Percentiles rank a stretch among this genome's conserved stretches.
Evolutionary conservation across 495 filamentous ascomycete genomes (phyloP).

Genomic region (Aspergillus bertholletiae): DNA sequence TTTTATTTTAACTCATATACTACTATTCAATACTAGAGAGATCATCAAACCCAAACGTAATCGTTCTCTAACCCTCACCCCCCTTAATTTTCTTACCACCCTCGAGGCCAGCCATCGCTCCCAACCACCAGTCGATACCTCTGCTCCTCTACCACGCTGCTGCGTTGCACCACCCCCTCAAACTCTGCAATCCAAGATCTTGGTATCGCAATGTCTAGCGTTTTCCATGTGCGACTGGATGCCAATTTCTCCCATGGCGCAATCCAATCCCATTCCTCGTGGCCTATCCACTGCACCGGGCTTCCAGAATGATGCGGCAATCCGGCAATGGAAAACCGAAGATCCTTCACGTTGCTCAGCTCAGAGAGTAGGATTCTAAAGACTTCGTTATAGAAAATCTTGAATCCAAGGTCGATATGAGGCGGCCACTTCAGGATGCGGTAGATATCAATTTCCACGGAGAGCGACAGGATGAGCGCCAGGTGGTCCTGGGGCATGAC

Average conservation of each 20-base stretch:
- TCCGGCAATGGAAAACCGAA: conserved; percentile 7
- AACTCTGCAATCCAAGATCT: conserved; percentile 1
- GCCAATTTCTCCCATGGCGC: conserved; percentile 9
- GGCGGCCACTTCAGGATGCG: conserved; percentile 1
- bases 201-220: conserved; percentile 6
- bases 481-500: conserved; percentile 2
- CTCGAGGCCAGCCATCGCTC: neutral
- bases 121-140: conserved; percentile 8
- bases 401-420: conserved; percentile 1
- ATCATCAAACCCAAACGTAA: no score
- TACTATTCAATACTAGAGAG: no score
- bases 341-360: conserved; percentile 1
- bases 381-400: neutral
- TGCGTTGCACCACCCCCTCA: neutral
- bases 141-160: neutral
- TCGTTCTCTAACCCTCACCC: no score
- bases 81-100: conserved; percentile 1
- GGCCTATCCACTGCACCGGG: conserved; percentile 1
- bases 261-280: conserved; percentile 6
- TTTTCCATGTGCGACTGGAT: conserved; percentile 5
- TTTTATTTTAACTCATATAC: no score
- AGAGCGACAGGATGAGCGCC: neutral
- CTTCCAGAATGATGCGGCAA: neutral
- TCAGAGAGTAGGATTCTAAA: neutral
- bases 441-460: conserved; percentile 12